phyloP scores from a whole-genome alignment of 768 basidiomycete genomes.

The Pisolithus sp. region DNA sequence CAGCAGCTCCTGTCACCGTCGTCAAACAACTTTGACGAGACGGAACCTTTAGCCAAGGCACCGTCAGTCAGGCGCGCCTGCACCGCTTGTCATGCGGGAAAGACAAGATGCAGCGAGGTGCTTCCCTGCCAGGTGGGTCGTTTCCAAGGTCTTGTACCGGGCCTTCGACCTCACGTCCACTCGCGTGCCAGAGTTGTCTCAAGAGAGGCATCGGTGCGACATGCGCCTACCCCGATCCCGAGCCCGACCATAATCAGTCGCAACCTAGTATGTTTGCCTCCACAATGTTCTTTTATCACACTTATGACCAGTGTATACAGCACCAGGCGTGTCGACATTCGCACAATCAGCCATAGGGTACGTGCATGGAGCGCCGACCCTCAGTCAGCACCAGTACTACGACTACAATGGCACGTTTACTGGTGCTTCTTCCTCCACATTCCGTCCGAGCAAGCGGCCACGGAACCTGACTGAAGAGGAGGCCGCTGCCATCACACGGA shows the following conservation, averaged over 20 bases:
- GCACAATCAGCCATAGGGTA: constrained; percentile 34
- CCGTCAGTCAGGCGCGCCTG: constrained; percentile 79
- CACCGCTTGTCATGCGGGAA: constrained; percentile 74
- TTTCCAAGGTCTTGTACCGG: constrained; percentile 5
- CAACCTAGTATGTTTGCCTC: constrained; percentile 19
- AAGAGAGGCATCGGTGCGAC: constrained; percentile 68
- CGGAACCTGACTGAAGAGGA: constrained; percentile 79
- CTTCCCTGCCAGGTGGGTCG: constrained; percentile 68
- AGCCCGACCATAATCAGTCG: constrained; percentile 39
- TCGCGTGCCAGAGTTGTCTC: constrained; percentile 57
- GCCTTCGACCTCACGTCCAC: background rate
- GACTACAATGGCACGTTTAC: constrained; percentile 69
- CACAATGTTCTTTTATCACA: background rate
- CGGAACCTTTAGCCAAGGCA: constrained; percentile 52
- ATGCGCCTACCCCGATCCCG: constrained; percentile 77
- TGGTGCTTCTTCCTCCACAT: constrained; percentile 66
- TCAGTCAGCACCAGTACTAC: constrained; percentile 61
- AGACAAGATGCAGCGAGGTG: constrained; percentile 77
- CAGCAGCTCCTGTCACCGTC: constrained; percentile 29
- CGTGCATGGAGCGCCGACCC: constrained; percentile 36
- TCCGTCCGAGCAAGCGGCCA: constrained; percentile 75
- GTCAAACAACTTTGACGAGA: constrained; percentile 7
- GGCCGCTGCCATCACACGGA: constrained; percentile 75
- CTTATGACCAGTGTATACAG: constrained; percentile 13
- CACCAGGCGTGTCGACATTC: constrained; percentile 32